Evolutionary conservation across 176 grass and related monocot genomes (phyloP).

Genomic region (Areca catechu): DNA sequence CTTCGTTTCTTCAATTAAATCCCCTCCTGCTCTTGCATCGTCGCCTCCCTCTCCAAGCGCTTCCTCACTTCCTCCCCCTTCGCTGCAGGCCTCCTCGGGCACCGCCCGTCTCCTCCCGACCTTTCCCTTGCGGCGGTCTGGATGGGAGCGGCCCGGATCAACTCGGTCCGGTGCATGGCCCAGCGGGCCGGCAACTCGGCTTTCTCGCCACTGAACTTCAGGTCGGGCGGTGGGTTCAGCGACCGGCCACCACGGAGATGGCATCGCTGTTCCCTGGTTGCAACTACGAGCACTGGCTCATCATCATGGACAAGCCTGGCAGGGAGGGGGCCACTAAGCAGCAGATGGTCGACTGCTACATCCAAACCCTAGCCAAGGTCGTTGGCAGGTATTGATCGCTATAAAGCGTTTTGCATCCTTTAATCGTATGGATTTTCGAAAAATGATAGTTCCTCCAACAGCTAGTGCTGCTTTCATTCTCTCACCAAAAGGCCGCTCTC

Average conservation of each 20-base stretch:
- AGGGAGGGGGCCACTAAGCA: slow-evolving; percentile 76
- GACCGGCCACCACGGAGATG: slow-evolving; percentile 81
- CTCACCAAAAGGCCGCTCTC: too few relatives aligned
- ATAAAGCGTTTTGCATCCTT: too few relatives aligned
- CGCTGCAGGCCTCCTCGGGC: not conserved
- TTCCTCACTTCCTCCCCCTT: slow-evolving; percentile 4
- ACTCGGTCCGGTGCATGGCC: slow-evolving; percentile 60
- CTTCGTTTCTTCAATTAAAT: too few relatives aligned
- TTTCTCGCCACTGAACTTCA: slow-evolving; percentile 48
- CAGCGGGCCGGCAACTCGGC: slow-evolving; percentile 29
- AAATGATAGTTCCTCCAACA: too few relatives aligned
- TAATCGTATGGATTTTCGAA: too few relatives aligned
- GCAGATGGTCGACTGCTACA: too few relatives aligned
- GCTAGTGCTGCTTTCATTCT: too few relatives aligned
- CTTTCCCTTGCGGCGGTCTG: slow-evolving; percentile 7
- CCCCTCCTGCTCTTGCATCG: not conserved
- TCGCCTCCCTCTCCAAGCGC: not conserved
- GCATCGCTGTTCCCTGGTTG: slow-evolving; percentile 78
- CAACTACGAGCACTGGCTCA: slow-evolving; percentile 98
- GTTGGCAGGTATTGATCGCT: too few relatives aligned
- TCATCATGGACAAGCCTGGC: slow-evolving; percentile 95
- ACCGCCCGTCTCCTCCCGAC: slow-evolving; percentile 7
- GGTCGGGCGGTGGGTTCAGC: slow-evolving; percentile 24
- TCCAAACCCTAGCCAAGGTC: too few relatives aligned
- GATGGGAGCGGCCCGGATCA: not conserved